A percentile compares a stretch with the other conserved stretches of the same genome.
Evolutionary conservation across 2,329 filamentous ascomycete species (phyloP).

Genomic region (Fusarium sp.): DNA sequence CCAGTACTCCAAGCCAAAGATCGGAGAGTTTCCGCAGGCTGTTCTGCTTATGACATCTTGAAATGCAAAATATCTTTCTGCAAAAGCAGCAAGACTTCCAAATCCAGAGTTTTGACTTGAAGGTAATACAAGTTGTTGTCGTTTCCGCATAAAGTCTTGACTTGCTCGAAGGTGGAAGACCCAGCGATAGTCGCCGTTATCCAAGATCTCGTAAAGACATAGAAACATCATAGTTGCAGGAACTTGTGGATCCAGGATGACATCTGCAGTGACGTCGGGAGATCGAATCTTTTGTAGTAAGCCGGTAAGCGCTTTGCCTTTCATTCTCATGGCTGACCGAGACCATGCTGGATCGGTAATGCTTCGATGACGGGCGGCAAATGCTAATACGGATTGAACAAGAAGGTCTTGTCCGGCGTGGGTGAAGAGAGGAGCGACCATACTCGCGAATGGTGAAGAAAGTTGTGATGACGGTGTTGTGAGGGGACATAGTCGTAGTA

Average conservation of each 20-base stretch:
- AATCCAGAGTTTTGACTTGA: neutral
- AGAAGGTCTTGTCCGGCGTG: slow-evolving; percentile 38
- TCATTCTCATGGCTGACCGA: slow-evolving; percentile 36
- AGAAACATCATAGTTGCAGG: slow-evolving; percentile 47
- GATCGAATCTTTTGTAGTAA: slow-evolving; percentile 28
- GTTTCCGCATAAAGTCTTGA: slow-evolving; percentile 61
- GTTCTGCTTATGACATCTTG: slow-evolving; percentile 67
- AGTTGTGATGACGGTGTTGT: slow-evolving; percentile 40
- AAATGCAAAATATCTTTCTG: slow-evolving; percentile 65
- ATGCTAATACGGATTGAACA: slow-evolving; percentile 39
- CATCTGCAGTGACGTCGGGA: slow-evolving; percentile 23
- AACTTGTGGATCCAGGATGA: slow-evolving; percentile 39
- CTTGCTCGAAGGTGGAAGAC: slow-evolving; percentile 64
- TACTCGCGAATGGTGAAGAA: slow-evolving; percentile 36
- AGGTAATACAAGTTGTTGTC: slow-evolving; percentile 49
- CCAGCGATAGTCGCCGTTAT: slow-evolving; percentile 55
- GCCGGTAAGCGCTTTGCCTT: slow-evolving; percentile 30
- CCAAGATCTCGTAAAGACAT: slow-evolving; percentile 45
- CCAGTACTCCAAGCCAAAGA: slow-evolving; percentile 66
- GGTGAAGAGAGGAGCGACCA: slow-evolving; percentile 44
- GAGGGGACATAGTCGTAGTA: slow-evolving; percentile 41
- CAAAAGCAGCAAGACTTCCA: slow-evolving; percentile 48
- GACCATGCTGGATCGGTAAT: slow-evolving; percentile 37
- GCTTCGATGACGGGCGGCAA: slow-evolving; percentile 43
- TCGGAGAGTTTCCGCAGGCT: slow-evolving; percentile 62